Evolutionary conservation across 768 basidiomycete species (phyloP).

Genomic region (Phaeolepiota aurea): DNA sequence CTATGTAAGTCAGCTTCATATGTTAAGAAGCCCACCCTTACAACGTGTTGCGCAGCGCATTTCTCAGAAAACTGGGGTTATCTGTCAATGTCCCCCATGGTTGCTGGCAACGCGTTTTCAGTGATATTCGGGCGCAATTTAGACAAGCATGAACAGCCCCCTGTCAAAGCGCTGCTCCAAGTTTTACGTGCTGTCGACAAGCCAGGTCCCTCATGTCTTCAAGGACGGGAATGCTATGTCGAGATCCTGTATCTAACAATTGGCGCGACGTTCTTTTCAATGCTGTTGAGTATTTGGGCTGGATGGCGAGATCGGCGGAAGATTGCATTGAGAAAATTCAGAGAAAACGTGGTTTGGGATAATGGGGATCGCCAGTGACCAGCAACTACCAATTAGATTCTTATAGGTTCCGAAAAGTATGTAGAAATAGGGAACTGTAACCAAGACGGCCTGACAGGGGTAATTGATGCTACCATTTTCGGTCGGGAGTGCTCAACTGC

Average conservation of each 20-base stretch:
- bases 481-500: too few species aligned
- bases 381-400: too few species aligned
- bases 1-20: constrained; percentile 72
- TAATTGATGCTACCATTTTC: too few species aligned
- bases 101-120: constrained; percentile 81
- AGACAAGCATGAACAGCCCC: constrained; percentile 52
- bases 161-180: neutral
- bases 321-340: constrained; percentile 7
- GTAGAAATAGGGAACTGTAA: too few species aligned
- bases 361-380: neutral
- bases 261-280: constrained; percentile 33
- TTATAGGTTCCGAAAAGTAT: too few species aligned
- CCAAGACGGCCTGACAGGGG: too few species aligned
- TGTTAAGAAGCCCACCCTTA: constrained; percentile 8
- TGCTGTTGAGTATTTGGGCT: constrained; percentile 42
- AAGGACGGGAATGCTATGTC: constrained; percentile 54
- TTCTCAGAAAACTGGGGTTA: constrained; percentile 87
- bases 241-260: constrained; percentile 47
- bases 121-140: constrained; percentile 74
- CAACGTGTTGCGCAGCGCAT: constrained; percentile 14
- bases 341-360: neutral
- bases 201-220: constrained; percentile 36
- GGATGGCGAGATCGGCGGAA: constrained; percentile 37
- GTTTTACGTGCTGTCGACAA: constrained; percentile 2
- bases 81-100: constrained; percentile 62